Evolutionary conservation across 2,329 filamentous ascomycete genomes (phyloP).

Genomic region (Podosphaera xanthii): DNA sequence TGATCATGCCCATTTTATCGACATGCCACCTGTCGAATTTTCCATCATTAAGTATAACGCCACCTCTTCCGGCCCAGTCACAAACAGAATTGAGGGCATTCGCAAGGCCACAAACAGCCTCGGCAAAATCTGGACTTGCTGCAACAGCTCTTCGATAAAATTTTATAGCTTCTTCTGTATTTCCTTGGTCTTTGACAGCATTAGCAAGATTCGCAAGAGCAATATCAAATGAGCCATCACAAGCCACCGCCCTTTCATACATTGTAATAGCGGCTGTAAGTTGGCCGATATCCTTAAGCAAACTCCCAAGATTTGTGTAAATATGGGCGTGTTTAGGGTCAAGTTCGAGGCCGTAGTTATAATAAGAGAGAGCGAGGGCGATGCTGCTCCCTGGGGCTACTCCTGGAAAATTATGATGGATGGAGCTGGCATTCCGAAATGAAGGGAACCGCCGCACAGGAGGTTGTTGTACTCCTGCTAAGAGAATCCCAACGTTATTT

Average conservation of each 20-base stretch:
- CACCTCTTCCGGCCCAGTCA: constrained; percentile 77
- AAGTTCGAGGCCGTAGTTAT: constrained; percentile 75
- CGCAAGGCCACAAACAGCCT: constrained; percentile 85
- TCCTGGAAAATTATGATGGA: constrained; percentile 40
- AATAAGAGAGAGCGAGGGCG: constrained; percentile 73
- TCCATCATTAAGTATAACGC: constrained; percentile 51
- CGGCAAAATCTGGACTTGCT: constrained; percentile 87
- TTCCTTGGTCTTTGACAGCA: constrained; percentile 88
- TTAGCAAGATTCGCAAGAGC: constrained; percentile 91
- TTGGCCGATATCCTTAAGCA: constrained; percentile 91
- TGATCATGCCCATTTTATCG: constrained; percentile 57
- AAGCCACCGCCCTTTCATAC: constrained; percentile 86
- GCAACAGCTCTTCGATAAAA: constrained; percentile 81
- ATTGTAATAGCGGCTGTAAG: constrained; percentile 79
- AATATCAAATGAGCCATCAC: constrained; percentile 90
- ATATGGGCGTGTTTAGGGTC: constrained; percentile 83
- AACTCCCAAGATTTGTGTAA: constrained; percentile 85
- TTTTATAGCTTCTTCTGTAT: constrained; percentile 71
- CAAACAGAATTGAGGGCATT: constrained; percentile 94
- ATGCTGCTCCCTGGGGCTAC: constrained; percentile 71
- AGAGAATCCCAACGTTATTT: constrained; percentile 89
- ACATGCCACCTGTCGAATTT: constrained; percentile 84
- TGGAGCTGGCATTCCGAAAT: constrained; percentile 12
- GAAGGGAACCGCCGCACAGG: constrained; percentile 18
- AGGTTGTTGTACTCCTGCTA: constrained; percentile 76